Conservation (phyloP, 768 basidiomycete genomes). For the Tylopilus plumbeoviolaceoides region DNA sequence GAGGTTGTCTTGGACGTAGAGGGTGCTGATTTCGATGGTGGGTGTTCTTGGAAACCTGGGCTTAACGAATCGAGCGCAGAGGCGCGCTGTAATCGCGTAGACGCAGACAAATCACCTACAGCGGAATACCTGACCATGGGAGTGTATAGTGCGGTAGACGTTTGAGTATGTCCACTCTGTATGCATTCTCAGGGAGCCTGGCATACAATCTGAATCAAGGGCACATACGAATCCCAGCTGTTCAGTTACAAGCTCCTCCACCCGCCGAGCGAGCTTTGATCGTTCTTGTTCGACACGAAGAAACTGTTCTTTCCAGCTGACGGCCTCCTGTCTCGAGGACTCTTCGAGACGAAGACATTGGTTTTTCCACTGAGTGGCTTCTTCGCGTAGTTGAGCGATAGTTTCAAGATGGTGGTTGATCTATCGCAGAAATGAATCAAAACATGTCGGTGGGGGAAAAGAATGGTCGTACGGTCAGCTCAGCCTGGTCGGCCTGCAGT, state of each 20-base stretch:
- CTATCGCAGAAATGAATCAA: slow-evolving; percentile 31
- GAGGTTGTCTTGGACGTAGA: slow-evolving; percentile 23
- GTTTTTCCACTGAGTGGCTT: slow-evolving; percentile 69
- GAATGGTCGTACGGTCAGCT: slow-evolving; percentile 44
- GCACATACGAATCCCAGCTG: slow-evolving; percentile 39
- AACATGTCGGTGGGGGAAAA: not conserved
- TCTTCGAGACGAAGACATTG: slow-evolving; percentile 51
- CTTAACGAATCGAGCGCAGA: slow-evolving; percentile 17
- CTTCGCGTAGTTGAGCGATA: slow-evolving; percentile 57
- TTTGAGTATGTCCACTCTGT: slow-evolving; percentile 15
- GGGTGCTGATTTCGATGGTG: slow-evolving; percentile 31
- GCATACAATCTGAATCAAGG: not conserved
- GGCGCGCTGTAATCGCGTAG: slow-evolving; percentile 18
- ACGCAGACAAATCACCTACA: slow-evolving; percentile 27
- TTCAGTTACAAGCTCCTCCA: slow-evolving; percentile 57
- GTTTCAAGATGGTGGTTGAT: slow-evolving; percentile 57
- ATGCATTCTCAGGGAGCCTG: not conserved
- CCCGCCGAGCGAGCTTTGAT: slow-evolving; percentile 48
- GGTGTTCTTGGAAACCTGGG: slow-evolving; percentile 29
- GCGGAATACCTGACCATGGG: slow-evolving; percentile 28
- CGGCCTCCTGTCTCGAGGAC: slow-evolving; percentile 44
- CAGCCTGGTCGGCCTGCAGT: slow-evolving; percentile 49
- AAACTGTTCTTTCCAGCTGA: slow-evolving; percentile 80
- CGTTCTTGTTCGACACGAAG: slow-evolving; percentile 69
- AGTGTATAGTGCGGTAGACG: slow-evolving; percentile 29